Base-by-base conservation (phyloP, 257 asterid genomes). In the Ilex asprella region DNA sequence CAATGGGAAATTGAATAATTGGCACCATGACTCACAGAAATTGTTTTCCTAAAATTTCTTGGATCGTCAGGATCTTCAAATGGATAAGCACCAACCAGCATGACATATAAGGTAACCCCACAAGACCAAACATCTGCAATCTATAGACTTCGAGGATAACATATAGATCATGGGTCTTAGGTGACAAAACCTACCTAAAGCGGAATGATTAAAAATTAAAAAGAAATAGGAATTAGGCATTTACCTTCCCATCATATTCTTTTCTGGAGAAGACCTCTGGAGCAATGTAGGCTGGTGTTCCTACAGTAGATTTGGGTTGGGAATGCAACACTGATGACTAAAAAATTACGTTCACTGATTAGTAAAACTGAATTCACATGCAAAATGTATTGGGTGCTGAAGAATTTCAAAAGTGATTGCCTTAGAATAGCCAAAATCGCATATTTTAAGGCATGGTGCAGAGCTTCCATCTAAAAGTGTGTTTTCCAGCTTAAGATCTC, bases 41-140 rank as follows among this genome's bases (percentile, higher is more conserved):
- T 86, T 2, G 96, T 88, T 73, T 88, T 86, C 81, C 71, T 91
- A 89, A 91, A 86, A 70, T 88, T 86, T 74, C 90, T 79, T 51
- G 95, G 98, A 35, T 35, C 41, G 8, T 35, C 41, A 35, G 41
- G 41, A 35, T 35, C 41, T 35, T 35, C 41, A 8, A 73, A 91
- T 1, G 98, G 96, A 80, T 91, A 91, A 59, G 90, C 95, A 58
- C 98, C 98, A 64, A 88, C 92, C 50, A 91, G 63, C 98, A 91
- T 91, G 63, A 91, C 98, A 66, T 88, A 91, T 31, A 91, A 58
- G 1, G 98, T 88, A 69, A 91, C 98, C 84, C 98, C 98, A 79
- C 98, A 91, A 12, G 98, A 91, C 96, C 98, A 91, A 79, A 91
- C 98, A 83, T 91, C 98, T 68, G 98, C 95, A 68, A 80, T 75